Evolutionary conservation across 2,329 filamentous ascomycete species (phyloP), one percentile per base, ranked within the genome.

Genomic region (Trichoderma sp.): DNA sequence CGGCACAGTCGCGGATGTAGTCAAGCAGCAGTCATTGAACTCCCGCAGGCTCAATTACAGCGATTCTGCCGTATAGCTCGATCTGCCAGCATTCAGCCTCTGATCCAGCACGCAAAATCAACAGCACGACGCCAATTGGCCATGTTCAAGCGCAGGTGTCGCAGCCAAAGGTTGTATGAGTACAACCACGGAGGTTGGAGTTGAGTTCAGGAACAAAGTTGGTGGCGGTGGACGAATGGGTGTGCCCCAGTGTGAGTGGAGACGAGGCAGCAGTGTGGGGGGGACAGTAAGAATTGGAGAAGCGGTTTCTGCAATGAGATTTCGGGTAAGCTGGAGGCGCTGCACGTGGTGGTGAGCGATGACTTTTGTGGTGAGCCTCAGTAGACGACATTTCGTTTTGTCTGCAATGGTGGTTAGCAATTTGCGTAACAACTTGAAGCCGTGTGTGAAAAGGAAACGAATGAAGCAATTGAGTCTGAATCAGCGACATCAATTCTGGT

Each of bases 181-280:
- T 33, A 24, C 52, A 19, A 47, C 19, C 35, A 40, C 19, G 40
- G n/a, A 49, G 16, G 47, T 49, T 49, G 47, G 47, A 24, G 47
- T 49, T 49, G n/a, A 49, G 47, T 49, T 49, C 47, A 49, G 47
- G 47, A 49, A 49, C 47, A 49, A 8, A 49, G n/a, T 49, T 49
- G 52, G 43, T 61, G 65, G 65, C 65, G 65, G 65, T 68, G 65
- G 65, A 55, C 65, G 37, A 52, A 53, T 60, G 52, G 10, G 61
- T 24, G 29, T 31, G 29, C 33, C 31, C 33, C 33, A 14, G 33
- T 35, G 47, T 61, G 33, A 8, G 62, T 58, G 62, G 62, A 66
- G 62, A 66, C 37, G 53, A 53, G 29, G 47, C 29, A n/a, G 47
- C 29, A 33, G 47, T 49, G 62, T 65, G 62, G 62, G 33, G 62